Conservation (phyloP, 1,284 basidiomycete species). For the Tilletia caries region DNA sequence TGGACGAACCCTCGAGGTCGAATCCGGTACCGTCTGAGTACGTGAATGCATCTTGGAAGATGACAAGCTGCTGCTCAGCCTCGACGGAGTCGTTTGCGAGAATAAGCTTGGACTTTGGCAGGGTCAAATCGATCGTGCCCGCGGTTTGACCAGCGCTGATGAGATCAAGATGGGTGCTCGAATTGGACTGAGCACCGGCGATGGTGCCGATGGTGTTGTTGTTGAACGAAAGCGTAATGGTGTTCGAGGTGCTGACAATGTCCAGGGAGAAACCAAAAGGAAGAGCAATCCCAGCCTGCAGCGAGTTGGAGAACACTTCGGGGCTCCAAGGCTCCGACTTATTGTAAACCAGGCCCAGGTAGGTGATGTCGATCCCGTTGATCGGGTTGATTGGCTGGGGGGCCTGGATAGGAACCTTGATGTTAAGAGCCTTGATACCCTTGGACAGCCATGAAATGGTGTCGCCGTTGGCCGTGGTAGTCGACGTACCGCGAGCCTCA, state of each 20-base stretch:
- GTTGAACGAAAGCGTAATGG: slow-evolving; percentile 63
- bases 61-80: slow-evolving; percentile 6
- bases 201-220: slow-evolving; percentile 61
- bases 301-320: slow-evolving; percentile 61
- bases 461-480: slow-evolving; percentile 62
- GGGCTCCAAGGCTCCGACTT: slow-evolving; percentile 64
- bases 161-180: slow-evolving; percentile 4
- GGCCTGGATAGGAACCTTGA: slow-evolving; percentile 65
- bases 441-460: slow-evolving; percentile 67
- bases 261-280: slow-evolving; percentile 71
- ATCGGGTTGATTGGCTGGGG: slow-evolving; percentile 65
- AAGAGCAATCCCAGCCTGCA: slow-evolving; percentile 65
- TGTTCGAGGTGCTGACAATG: slow-evolving; percentile 66
- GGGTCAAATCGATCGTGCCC: slow-evolving; percentile 3
- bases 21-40: slow-evolving; percentile 1
- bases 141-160: slow-evolving; percentile 13
- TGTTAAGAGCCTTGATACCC: slow-evolving; percentile 64
- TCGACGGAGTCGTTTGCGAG: not conserved
- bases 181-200: slow-evolving; percentile 15
- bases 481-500: slow-evolving; percentile 61
- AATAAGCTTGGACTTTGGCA: not conserved
- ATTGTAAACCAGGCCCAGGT: slow-evolving; percentile 64
- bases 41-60: slow-evolving; percentile 15
- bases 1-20: not conserved
- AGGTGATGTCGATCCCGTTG: slow-evolving; percentile 65